Conservation (phyloP, 768 basidiomycete species). For the Guyanaporus albipodus region DNA sequence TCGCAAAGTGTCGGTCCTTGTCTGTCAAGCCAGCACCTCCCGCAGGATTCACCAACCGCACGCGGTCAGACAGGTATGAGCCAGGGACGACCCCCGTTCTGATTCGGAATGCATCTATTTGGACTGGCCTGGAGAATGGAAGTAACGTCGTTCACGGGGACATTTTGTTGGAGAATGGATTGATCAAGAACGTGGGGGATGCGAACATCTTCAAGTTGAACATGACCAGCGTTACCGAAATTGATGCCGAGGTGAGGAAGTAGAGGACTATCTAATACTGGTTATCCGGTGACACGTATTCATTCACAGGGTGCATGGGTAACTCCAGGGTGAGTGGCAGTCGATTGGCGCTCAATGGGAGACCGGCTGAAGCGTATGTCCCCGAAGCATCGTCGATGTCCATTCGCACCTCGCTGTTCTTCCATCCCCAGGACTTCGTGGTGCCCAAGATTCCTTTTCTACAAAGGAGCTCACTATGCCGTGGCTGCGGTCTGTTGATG, state of each 20-base stretch:
- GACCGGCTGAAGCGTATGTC: no score
- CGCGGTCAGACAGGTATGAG: slow-evolving; percentile 52
- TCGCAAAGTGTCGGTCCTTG: slow-evolving; percentile 47
- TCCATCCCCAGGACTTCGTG: slow-evolving; percentile 35
- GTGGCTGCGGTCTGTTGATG: slow-evolving; percentile 69
- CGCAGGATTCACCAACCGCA: slow-evolving; percentile 43
- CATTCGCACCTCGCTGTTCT: slow-evolving; percentile 56
- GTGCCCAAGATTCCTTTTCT: slow-evolving; percentile 57
- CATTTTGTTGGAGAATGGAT: slow-evolving; percentile 58
- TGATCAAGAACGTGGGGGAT: slow-evolving; percentile 54
- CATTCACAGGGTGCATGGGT: slow-evolving; percentile 56
- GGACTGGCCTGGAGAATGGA: slow-evolving; percentile 67
- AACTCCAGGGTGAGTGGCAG: slow-evolving; percentile 44
- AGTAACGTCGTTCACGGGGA: slow-evolving; percentile 55
- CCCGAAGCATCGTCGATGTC: slow-evolving; percentile 44
- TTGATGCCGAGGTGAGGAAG: slow-evolving; percentile 39
- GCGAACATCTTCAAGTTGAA: background rate
- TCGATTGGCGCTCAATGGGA: no score
- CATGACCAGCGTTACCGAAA: slow-evolving; percentile 25
- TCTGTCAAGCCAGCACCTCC: slow-evolving; percentile 41
- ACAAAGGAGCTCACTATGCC: slow-evolving; percentile 40
- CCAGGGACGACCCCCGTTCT: slow-evolving; percentile 50
- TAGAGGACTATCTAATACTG: no score
- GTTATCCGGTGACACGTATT: background rate
- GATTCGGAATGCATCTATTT: slow-evolving; percentile 69